Evolutionary conservation across 371 early-diverging fungal species (phyloP), one percentile per base, ranked within the genome.

Genomic region (Batrachochytrium dendrobatidis): DNA sequence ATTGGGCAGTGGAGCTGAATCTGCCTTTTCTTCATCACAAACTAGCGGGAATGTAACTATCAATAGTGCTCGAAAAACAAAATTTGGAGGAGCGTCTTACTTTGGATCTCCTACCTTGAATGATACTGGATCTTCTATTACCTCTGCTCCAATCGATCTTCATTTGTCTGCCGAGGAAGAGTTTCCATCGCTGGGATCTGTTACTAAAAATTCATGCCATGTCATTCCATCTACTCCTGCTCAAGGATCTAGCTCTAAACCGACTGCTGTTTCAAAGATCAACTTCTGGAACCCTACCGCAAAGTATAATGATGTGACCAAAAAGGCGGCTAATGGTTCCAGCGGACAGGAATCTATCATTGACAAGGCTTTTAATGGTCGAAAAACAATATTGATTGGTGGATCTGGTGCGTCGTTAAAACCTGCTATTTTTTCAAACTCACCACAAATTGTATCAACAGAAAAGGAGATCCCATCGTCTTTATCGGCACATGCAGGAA

Each of bases 221-320:
- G n/a, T n/a, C n/a, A n/a, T n/a, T n/a, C 12, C 49, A 48, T 6
- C 8, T 18, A 12, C 8, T 18, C 12, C 12, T n/a, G 39, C 39
- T 39, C 39, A 39, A 39, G 15, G n/a, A n/a, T 12, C 15, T n/a
- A 39, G 39, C 39, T 39, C 39, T 12, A n/a, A n/a, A 12, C 17
- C 20, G 20, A 1, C 26, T n/a, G 29, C 26, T 24, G 44, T 34
- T 30, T 24, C 28, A 20, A 60, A 59, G 35, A 39, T 73, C 31
- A 68, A 73, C 35, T 68, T 73, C 49, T 73, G 67, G 66, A 69
- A 61, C 20, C 73, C 73, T 8, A 65, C 69, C 18, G 22, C 30
- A 15, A 28, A 56, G 26, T 70, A 54, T 30, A 64, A 53, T 26
- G 67, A 64, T 28, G 62, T 52, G 24, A 54, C 64, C 18, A 68